Evolutionary conservation across 2,329 filamentous ascomycete genomes (phyloP).

Genomic region (Trichoderma arundinaceum): DNA sequence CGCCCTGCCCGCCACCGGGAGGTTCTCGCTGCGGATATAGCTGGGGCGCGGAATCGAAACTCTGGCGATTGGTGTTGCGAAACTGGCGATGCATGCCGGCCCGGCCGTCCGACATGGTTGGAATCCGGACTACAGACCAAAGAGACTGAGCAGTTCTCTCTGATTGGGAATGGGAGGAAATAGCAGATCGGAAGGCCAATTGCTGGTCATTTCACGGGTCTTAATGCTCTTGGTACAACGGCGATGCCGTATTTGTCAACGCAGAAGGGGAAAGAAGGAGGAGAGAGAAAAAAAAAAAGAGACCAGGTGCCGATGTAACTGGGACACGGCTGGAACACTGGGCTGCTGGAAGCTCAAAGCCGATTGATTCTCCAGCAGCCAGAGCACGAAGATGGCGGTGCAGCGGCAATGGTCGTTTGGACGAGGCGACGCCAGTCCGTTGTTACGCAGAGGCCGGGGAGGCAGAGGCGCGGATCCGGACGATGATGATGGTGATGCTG

Average conservation of each 20-base stretch:
- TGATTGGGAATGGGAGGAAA: conserved; percentile 13
- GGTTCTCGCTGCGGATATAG: conserved; percentile 37
- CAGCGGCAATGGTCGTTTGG: not conserved
- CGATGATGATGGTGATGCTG: not conserved
- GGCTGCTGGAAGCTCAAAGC: conserved; percentile 26
- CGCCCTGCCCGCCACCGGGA: conserved; percentile 36
- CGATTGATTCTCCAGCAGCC: conserved; percentile 30
- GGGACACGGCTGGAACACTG: conserved; percentile 12
- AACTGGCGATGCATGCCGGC: conserved; percentile 40
- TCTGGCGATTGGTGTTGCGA: conserved; percentile 41
- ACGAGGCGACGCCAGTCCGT: not conserved
- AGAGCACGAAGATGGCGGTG: not conserved
- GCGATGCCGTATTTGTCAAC: not conserved
- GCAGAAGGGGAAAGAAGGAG: too few relatives aligned
- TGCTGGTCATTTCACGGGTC: conserved; percentile 26
- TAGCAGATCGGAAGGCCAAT: conserved; percentile 11
- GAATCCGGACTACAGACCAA: conserved; percentile 13
- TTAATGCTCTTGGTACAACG: conserved; percentile 1
- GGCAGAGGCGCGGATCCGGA: not conserved
- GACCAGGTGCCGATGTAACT: not conserved
- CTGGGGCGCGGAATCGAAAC: conserved; percentile 39
- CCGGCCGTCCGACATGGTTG: conserved; percentile 43
- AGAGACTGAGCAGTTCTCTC: conserved; percentile 3
- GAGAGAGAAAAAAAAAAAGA: not conserved
- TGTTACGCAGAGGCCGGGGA: not conserved